Evolutionary conservation across 768 basidiomycete species (phyloP).

Genomic region (Amanita phalloides): DNA sequence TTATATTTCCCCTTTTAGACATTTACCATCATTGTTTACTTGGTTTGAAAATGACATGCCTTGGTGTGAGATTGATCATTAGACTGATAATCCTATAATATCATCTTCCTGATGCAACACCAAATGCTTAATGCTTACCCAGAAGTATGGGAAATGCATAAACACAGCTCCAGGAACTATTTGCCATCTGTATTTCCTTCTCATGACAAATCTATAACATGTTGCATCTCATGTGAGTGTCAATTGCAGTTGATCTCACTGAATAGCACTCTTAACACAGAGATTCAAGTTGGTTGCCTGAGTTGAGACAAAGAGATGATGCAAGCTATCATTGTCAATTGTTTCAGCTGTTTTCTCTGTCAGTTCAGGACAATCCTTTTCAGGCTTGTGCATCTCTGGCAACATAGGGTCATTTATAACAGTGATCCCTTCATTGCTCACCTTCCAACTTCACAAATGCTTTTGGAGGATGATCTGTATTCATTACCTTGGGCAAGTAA

Average conservation of each 20-base stretch:
- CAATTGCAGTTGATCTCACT: background rate
- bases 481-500: no score
- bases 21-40: background rate
- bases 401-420: no score
- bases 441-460: no score
- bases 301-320: slow-evolving; percentile 7
- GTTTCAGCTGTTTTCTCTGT: no score
- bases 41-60: background rate
- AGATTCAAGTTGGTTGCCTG: slow-evolving; percentile 16
- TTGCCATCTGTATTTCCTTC: background rate
- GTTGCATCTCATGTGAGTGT: background rate
- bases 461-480: no score
- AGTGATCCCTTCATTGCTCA: no score
- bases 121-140: background rate
- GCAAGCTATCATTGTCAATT: no score
- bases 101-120: background rate
- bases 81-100: background rate
- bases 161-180: background rate
- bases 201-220: background rate
- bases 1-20: no score
- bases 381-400: no score
- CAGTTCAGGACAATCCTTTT: no score
- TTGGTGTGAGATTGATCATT: background rate
- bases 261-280: slow-evolving; percentile 8
- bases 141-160: background rate